phyloP scores from a whole-genome alignment of 2,329 filamentous ascomycete genomes.

The Pseudocercospora macadamiae region DNA sequence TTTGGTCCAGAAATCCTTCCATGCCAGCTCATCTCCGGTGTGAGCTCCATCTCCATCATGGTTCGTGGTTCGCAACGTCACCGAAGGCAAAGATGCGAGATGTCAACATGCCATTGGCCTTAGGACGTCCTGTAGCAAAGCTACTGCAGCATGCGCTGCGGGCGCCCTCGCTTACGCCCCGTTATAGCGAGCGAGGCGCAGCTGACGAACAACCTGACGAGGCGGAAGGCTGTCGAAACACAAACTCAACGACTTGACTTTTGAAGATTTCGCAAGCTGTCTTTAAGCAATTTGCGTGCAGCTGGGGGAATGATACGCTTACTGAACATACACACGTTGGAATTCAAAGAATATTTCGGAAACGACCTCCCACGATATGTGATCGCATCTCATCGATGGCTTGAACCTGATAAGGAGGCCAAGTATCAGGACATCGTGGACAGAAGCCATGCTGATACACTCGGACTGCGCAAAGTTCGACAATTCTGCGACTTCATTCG shows the following conservation, averaged over 20 bases:
- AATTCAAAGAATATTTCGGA: constrained; percentile 23
- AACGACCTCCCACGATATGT: constrained; percentile 9
- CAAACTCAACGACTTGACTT: not conserved
- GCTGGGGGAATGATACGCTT: constrained; percentile 23
- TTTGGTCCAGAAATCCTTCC: not conserved
- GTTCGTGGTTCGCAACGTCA: too few relatives aligned
- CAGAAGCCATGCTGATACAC: not conserved
- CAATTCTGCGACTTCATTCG: constrained; percentile 3
- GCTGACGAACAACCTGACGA: not conserved
- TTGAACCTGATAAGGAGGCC: not conserved
- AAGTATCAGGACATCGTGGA: constrained; percentile 13
- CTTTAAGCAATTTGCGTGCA: not conserved
- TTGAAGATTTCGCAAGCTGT: not conserved
- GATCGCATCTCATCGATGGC: constrained; percentile 8
- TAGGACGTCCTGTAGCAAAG: too few relatives aligned
- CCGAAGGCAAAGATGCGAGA: too few relatives aligned
- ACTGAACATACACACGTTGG: constrained; percentile 23
- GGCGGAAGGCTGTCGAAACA: not conserved
- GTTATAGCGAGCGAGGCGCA: not conserved
- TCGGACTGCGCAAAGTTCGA: constrained; percentile 11
- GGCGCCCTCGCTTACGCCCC: not conserved
- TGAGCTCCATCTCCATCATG: too few relatives aligned
- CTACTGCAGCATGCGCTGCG: too few relatives aligned
- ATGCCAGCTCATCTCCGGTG: too few relatives aligned
- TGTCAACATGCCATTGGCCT: too few relatives aligned